phyloP scores from a whole-genome alignment of 495 filamentous ascomycete species.

The Echria macrotheca region DNA sequence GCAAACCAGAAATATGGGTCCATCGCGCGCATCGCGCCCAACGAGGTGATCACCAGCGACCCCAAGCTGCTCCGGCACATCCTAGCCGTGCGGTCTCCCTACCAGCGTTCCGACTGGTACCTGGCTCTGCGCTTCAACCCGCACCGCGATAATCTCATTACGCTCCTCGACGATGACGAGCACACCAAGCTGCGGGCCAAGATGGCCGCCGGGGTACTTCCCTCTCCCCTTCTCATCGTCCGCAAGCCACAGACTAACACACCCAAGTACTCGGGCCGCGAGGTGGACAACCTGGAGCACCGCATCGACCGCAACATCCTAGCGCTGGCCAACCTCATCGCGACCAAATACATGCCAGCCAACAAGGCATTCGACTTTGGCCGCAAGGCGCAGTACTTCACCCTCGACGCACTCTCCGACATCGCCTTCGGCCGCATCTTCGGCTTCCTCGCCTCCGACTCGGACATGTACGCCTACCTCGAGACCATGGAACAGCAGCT shows the following conservation, averaged over 20 bases:
- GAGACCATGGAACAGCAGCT: neutral
- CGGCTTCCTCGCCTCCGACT: conserved; percentile 23
- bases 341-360: neutral
- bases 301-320: neutral
- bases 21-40: neutral
- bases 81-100: neutral
- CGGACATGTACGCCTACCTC: conserved; percentile 21
- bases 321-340: neutral
- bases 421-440: conserved; percentile 28
- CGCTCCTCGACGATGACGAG: neutral
- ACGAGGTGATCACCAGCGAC: neutral
- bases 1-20: neutral
- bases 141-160: neutral
- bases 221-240: neutral
- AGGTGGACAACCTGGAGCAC: neutral
- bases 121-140: neutral
- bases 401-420: conserved; percentile 29
- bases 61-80: neutral
- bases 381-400: conserved; percentile 25
- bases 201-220: neutral
- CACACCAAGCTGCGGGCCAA: neutral
- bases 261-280: neutral
- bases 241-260: neutral
- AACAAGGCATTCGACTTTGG: conserved; percentile 26
- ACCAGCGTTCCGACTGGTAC: conserved; percentile 1